phyloP scores from a whole-genome alignment of 768 basidiomycete genomes.

The Hericium alpestre region DNA sequence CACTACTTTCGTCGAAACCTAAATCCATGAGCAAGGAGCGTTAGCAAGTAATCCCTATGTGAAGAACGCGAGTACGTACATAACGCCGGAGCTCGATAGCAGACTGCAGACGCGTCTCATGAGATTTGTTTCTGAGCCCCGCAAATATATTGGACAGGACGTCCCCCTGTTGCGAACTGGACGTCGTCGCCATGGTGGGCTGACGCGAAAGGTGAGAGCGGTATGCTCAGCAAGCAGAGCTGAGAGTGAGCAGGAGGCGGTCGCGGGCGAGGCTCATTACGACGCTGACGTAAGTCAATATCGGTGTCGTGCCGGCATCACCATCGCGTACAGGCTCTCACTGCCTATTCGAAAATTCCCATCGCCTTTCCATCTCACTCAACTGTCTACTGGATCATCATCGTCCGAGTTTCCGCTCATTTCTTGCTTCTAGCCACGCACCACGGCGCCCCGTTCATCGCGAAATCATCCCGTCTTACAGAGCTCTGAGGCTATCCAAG shows the following conservation, averaged over 20 bases:
- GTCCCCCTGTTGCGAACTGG: slow-evolving; percentile 48
- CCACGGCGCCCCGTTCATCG: too few relatives aligned
- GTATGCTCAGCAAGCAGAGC: background rate
- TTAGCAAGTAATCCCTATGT: background rate
- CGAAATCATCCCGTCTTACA: background rate
- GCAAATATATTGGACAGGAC: slow-evolving; percentile 58
- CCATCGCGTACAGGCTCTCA: background rate
- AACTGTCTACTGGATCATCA: too few relatives aligned
- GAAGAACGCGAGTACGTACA: slow-evolving; percentile 31
- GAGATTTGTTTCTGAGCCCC: slow-evolving; percentile 51
- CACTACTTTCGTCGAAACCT: slow-evolving; percentile 65
- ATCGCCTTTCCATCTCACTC: background rate
- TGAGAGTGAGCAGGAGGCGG: background rate
- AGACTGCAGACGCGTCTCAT: slow-evolving; percentile 55
- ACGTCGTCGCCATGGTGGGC: slow-evolving; percentile 48
- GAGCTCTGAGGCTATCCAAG: background rate
- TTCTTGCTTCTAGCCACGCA: too few relatives aligned
- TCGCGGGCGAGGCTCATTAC: too few relatives aligned
- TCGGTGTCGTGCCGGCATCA: too few relatives aligned
- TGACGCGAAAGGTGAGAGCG: background rate
- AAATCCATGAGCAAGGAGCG: slow-evolving; percentile 6
- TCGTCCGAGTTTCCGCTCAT: too few relatives aligned
- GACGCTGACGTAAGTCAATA: background rate
- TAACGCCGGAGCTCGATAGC: slow-evolving; percentile 67
- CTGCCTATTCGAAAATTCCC: background rate